A percentile compares a stretch with the other conserved stretches of the same genome.
Evolutionary conservation across 495 filamentous ascomycete genomes (phyloP).

Genomic region (Aspergillus funiculosus): DNA sequence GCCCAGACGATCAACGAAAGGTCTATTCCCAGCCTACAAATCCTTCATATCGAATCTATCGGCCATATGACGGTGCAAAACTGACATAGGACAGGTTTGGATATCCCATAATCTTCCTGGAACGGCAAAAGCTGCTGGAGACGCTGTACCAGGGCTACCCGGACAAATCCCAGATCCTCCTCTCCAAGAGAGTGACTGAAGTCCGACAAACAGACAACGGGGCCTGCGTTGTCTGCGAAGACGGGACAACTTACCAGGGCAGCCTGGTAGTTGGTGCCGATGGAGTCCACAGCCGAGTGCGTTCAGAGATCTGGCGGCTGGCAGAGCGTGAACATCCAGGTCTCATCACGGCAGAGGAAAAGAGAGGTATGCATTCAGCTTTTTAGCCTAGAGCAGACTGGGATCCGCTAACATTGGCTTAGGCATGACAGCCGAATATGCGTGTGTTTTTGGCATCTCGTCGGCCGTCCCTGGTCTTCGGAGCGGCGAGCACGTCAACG

Average conservation of each 20-base stretch:
- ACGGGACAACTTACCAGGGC: slow-evolving; percentile 22
- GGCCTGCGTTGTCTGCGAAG: slow-evolving; percentile 7
- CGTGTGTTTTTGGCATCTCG: slow-evolving; percentile 25
- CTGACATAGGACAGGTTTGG: slow-evolving; percentile 14
- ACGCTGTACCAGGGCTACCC: slow-evolving; percentile 21
- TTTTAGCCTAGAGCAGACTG: background rate
- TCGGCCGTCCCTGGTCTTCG: slow-evolving; percentile 12
- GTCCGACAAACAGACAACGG: slow-evolving; percentile 4
- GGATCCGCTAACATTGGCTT: background rate
- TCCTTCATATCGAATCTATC: background rate
- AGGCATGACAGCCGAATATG: slow-evolving; percentile 19
- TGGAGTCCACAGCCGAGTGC: slow-evolving; percentile 43
- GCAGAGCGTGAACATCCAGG: slow-evolving; percentile 24
- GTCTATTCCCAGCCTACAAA: slow-evolving; percentile 3
- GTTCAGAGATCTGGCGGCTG: slow-evolving; percentile 29
- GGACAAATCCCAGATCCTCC: slow-evolving; percentile 5
- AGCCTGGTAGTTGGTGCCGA: slow-evolving; percentile 45
- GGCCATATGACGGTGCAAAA: no score
- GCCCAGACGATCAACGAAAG: slow-evolving; percentile 1
- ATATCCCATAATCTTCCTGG: slow-evolving; percentile 24
- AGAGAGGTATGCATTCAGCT: no score
- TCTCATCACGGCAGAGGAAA: slow-evolving; percentile 14
- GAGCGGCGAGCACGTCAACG: slow-evolving; percentile 16
- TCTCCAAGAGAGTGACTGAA: slow-evolving; percentile 11
- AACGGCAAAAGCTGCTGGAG: slow-evolving; percentile 27